A percentile compares a stretch with the other conserved stretches of the same genome.
Conservation (phyloP, 805 yeast species). For the Candida oleophila region DNA sequence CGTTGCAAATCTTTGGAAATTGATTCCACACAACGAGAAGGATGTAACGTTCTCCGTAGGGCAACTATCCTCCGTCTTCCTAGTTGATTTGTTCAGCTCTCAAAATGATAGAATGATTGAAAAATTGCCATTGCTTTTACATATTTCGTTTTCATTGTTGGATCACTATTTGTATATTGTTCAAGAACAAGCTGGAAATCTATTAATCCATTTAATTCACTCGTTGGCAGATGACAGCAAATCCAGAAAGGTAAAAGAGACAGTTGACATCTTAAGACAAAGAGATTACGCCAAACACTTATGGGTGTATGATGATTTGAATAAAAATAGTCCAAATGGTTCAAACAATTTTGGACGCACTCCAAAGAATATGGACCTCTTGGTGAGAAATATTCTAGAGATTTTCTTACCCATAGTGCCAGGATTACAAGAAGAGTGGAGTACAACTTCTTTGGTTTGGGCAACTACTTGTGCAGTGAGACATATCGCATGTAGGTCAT, state of each 20-base stretch:
- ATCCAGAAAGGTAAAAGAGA: conserved; percentile 45
- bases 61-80: conserved; percentile 79
- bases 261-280: conserved; percentile 57
- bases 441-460: conserved; percentile 80
- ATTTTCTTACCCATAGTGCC: conserved; percentile 48
- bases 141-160: conserved; percentile 72
- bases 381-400: conserved; percentile 62
- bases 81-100: conserved; percentile 74
- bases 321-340: conserved; percentile 51
- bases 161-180: conserved; percentile 87
- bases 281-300: conserved; percentile 45
- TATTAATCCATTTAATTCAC: conserved; percentile 71
- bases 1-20: conserved; percentile 65
- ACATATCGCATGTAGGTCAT: conserved; percentile 95
- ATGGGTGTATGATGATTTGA: conserved; percentile 88
- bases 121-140: conserved; percentile 71
- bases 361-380: conserved; percentile 78
- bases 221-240: conserved; percentile 47
- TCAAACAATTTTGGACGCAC: conserved; percentile 65
- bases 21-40: conserved; percentile 53
- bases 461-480: conserved; percentile 97
- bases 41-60: conserved; percentile 84
- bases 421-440: conserved; percentile 80
- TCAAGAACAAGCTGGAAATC: conserved; percentile 78
- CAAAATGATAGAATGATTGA: conserved; percentile 61